Evolutionary conservation across 2,329 filamentous ascomycete species (phyloP), one percentile per base, ranked within the genome.

Genomic region (Alternaria longipes): DNA sequence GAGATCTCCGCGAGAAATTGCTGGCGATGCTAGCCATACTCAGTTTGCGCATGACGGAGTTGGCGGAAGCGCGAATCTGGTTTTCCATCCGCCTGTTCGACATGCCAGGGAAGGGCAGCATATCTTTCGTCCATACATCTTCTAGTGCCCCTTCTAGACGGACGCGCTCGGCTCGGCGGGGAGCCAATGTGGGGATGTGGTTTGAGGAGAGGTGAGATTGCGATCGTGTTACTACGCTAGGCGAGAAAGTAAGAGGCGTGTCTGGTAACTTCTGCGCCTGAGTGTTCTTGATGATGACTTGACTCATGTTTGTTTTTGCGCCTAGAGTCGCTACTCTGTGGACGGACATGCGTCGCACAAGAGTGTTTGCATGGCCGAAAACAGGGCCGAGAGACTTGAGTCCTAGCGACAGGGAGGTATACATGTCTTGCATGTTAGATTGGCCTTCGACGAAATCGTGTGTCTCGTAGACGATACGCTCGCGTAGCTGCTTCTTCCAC

Each of bases 271-370:
- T 90, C 47, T 87, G 82, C 3, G 87, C 86, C 69, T 89, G 89
- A 0, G 94, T 97, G 72, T 96, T 96, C 74, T 92, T 94, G 73
- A 97, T 87, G 49, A 97, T 90, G 53, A 97, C 89, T 72, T 95
- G 91, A 64, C 86, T 90, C 54, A 90, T 78, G 41, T 88, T 84
- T 14, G 87, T 86, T 68, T 89, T 91, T 14, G 89, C 84, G 16
- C 90, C 89, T 24, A 93, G 84, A 0, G 92, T 92, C 2, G 90
- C 89, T 28, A 92, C 88, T 61, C 92, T 86, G 68, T 94, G 91
- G 63, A 97, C 90, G 2, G 93, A 96, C 69, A 93, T 85, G 56
- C 87, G 86, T 60, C 90, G 86, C 59, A 89, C 86, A 66, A 88
- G 75, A 53, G 81, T 83, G 59, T 91, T 88, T 71, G 89, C 87